Evolutionary conservation across 1,284 basidiomycete genomes (phyloP), one percentile per base, ranked within the genome.

Genomic region (Pyrrhoderma lamaoense): DNA sequence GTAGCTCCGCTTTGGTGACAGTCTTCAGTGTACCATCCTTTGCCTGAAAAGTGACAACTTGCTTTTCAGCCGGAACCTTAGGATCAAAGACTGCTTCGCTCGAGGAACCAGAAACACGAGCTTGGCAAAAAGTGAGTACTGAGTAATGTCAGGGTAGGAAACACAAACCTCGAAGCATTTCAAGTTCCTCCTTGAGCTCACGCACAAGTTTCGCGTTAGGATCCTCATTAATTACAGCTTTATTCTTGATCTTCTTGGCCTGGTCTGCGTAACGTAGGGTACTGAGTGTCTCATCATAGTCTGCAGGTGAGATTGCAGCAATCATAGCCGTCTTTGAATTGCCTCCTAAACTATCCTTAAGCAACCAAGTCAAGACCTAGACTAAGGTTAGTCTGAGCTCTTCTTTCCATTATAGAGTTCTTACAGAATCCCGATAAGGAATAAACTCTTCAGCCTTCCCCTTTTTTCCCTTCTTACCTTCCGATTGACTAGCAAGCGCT

Each of bases 211-310:
- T 97, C 64, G 95, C 95, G 63, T 98, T 99, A 16, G 96, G 94
- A 75, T 99, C 95, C 70, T 99, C 95, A 68, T 99, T 99, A 60
- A 99, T 90, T 47, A 98, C 82, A 14, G 95, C 95, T 74, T 98
- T 96, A 70, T 98, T 99, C 83, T 95, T 96, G 74, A 99, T 99
- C 82, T 95, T 96, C 84, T 99, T 99, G 22, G 95, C 94, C 65
- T 90, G 92, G 72, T 98, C 94, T 58, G 95, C 96, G 68, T 99
- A 99, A 2, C 95, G 85, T 53, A 95, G 72, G 2, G 93, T 95
- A 70, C 91, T 93, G 55, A 98, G 73, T 11, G 95, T 98, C 70
- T 99, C 95, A 59, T 99, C 95, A 66, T 98, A 95, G 69, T 98
- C 94, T 35, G 94, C 94, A 14, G 94, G 94, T 19, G 93, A 87